A percentile compares a stretch with the other conserved stretches of the same genome.
Conservation (phyloP, 139 green algal genomes). For the Haematococcus lacustris region DNA sequence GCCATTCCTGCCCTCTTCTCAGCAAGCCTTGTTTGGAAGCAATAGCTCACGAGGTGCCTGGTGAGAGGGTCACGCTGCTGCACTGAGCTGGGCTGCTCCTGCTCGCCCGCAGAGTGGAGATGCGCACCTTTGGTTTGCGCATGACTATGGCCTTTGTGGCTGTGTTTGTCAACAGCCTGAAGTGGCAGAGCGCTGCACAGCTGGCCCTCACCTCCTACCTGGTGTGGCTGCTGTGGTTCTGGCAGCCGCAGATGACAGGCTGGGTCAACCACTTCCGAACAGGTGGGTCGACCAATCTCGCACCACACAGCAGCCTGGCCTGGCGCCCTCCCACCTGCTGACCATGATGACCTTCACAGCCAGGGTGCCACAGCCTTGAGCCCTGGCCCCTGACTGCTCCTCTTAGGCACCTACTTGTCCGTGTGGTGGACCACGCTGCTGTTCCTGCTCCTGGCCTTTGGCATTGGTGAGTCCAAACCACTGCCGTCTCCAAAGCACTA, state of each 20-base stretch:
- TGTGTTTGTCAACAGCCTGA: neutral
- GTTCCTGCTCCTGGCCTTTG: neutral
- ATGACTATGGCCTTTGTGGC: slow-evolving; percentile 2
- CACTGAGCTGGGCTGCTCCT: neutral
- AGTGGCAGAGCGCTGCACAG: neutral
- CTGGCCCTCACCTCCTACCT: neutral
- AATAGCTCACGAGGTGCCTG: too few relatives aligned
- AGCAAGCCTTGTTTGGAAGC: too few relatives aligned
- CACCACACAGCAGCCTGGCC: too few relatives aligned
- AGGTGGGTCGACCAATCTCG: too few relatives aligned
- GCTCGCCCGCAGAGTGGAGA: slow-evolving; percentile 2
- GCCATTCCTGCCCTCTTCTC: too few relatives aligned
- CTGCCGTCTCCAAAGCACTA: too few relatives aligned
- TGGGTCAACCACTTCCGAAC: slow-evolving; percentile 9
- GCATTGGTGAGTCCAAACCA: neutral
- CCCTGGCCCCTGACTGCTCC: too few relatives aligned
- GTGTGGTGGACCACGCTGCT: slow-evolving; percentile 1
- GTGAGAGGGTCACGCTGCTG: too few relatives aligned
- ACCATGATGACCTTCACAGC: too few relatives aligned
- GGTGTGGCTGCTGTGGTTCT: neutral
- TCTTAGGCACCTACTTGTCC: neutral
- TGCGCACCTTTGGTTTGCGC: neutral
- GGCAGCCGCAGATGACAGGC: slow-evolving; percentile 4
- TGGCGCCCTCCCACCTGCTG: too few relatives aligned
- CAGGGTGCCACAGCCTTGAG: too few relatives aligned